Conservation (phyloP, 371 early-diverging fungal genomes). For the Lichtheimia ornata region DNA sequence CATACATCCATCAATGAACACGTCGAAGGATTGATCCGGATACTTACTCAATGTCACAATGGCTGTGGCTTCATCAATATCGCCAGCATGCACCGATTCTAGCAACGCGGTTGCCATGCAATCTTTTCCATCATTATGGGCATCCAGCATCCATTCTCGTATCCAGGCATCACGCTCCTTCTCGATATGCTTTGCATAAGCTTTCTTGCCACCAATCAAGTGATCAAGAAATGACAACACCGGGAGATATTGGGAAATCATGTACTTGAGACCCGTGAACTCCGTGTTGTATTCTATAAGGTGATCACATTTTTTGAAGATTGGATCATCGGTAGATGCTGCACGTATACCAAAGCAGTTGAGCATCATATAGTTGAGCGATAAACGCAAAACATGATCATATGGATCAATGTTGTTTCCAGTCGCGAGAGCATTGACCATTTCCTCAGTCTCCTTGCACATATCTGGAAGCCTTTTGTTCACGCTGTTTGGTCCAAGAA, state of each 20-base stretch:
- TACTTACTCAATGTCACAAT: not conserved
- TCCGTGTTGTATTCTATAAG: not conserved
- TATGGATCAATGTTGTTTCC: conserved; percentile 1
- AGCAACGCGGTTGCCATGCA: conserved; percentile 4
- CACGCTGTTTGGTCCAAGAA: too few relatives aligned
- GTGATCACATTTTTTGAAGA: not conserved
- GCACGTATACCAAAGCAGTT: conserved; percentile 4
- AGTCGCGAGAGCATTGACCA: not conserved
- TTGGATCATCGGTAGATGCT: conserved; percentile 5
- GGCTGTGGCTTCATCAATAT: too few relatives aligned
- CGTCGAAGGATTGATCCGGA: not conserved
- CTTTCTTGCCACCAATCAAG: not conserved
- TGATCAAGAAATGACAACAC: not conserved
- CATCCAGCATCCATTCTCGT: conserved; percentile 4
- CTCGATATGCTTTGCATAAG: not conserved
- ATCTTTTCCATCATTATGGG: not conserved
- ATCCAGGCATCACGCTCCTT: not conserved
- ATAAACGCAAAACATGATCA: not conserved
- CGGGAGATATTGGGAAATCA: conserved; percentile 6
- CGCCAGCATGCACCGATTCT: too few relatives aligned
- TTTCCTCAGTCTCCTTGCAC: not conserved
- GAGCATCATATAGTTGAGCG: not conserved
- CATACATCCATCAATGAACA: not conserved
- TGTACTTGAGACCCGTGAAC: not conserved
- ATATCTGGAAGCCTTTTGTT: too few relatives aligned